Evolutionary conservation across 1,139 yeast genomes (phyloP), one percentile per base, ranked within the genome.

Genomic region (Candida anutae): DNA sequence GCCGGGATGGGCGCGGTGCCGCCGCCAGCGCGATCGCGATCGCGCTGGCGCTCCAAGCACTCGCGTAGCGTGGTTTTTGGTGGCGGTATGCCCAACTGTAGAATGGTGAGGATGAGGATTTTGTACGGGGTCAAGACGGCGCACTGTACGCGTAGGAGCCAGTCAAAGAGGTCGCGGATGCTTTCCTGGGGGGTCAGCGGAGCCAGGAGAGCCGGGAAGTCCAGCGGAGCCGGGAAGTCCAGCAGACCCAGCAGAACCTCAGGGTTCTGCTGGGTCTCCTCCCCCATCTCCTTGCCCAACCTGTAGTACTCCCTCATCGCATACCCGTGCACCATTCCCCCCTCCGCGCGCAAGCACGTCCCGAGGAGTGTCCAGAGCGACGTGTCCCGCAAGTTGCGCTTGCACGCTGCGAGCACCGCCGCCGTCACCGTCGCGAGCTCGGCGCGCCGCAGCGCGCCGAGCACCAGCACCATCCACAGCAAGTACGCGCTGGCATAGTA

Each of bases 401-500:
- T 51, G 27, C 65, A 56, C 5, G 20, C 5, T 12, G 12, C 8
- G 10, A 42, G 9, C 6, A 21, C 20, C 8, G 10, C 10, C n/a
- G 16, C 27, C 4, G 30, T 12, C 6, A 23, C 15, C 2, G 24
- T 29, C 28, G 30, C 19, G 10, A 22, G 19, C 24, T 5, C 17
- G 22, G 10, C 21, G 24, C 2, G 15, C 5, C 13, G 32, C 33
- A 10, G 31, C 31, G 23, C 25, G 28, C 19, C 33, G 25, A 28
- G 28, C 14, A 15, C 15, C 21, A 39, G 39, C 13, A 52, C 22
- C 43, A 53, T 33, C 69, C 69, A 64, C 16, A 47, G 39, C 10
- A 62, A 33, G 30, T 48, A 62, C 28, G 43, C 46, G 18, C 53
- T 46, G 3, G 62, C 70, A 29, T 64, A 60, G 38, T 65, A 65